Evolutionary conservation across 306 rosid species (phyloP), one percentile per base, ranked within the genome.

Genomic region (Geum urbanum): DNA sequence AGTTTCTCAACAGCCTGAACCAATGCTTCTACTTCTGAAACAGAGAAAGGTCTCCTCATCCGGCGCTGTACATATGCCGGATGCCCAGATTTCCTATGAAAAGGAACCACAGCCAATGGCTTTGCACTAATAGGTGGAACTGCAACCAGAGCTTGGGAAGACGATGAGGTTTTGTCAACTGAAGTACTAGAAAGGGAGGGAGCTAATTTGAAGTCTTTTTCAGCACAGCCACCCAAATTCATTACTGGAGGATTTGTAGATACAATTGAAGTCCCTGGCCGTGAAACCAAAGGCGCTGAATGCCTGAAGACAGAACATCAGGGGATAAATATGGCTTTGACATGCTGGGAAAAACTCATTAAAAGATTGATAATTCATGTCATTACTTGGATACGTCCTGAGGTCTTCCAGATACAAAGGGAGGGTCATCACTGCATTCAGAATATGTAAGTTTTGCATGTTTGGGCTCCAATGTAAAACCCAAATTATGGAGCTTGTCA

Each of bases 1-100:
- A 89, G 89, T 59, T 86, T 89, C 80, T 89, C 96, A 79, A 89
- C 91, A 3, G 91, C 89, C 60, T 83, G 89, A 74, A 89, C 92
- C 83, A 89, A 66, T 63, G 96, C 96, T 76, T 86, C 88, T 50
- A 89, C 96, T 83, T 89, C 96, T 37, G 88, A 70, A 65, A 89
- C 96, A 46, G 96, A 84, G 80, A 89, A 89, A 16, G 92, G 96
- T 69, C 96, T 83, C 85, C 96, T 84, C 27, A 89, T 89, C 56
- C 90, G 90, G 22, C 96, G 92, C 59, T 79, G 88, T 51, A 66
- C 77, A 76, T 83, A 89, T 76, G 83, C 85, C 39, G 81, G 73
- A 76, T 85, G 85, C 69, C 87, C 83, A 16, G 87, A 73, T 81
- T 85, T 89, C 53, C 79, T 80, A 15, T 78, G 70, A 13, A 74